Percentiles rank a stretch among this genome's conserved stretches.
Evolutionary conservation across 495 filamentous ascomycete genomes (phyloP).

Genomic region (Bathelium albidoporum): DNA sequence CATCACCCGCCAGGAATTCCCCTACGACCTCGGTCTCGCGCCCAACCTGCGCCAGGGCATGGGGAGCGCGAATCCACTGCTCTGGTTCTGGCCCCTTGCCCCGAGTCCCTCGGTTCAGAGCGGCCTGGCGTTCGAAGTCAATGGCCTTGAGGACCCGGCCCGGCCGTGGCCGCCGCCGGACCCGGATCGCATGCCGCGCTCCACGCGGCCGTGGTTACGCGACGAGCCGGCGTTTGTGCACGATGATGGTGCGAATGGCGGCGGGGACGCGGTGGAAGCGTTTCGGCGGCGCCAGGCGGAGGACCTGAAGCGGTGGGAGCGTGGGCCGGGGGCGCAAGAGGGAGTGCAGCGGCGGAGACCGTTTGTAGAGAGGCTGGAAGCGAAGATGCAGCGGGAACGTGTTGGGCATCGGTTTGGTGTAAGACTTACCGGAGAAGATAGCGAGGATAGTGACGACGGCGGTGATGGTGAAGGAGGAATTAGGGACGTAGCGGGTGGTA

Average conservation of each 20-base stretch:
- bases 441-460: background rate
- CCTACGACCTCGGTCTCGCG: slow-evolving; percentile 86
- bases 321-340: too few species aligned
- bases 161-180: slow-evolving; percentile 80
- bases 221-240: slow-evolving; percentile 27
- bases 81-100: slow-evolving; percentile 59
- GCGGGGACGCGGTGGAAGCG: slow-evolving; percentile 44
- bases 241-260: slow-evolving; percentile 31
- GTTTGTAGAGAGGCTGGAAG: slow-evolving; percentile 38
- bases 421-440: too few species aligned
- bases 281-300: slow-evolving; percentile 48
- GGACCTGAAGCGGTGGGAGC: slow-evolving; percentile 39
- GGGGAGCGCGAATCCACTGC: slow-evolving; percentile 46
- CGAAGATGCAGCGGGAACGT: background rate
- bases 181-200: slow-evolving; percentile 63
- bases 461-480: slow-evolving; percentile 26
- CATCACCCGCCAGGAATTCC: slow-evolving; percentile 66
- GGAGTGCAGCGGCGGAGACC: slow-evolving; percentile 38
- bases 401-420: too few species aligned
- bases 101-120: slow-evolving; percentile 41
- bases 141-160: slow-evolving; percentile 66
- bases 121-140: slow-evolving; percentile 65
- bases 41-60: slow-evolving; percentile 65
- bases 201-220: slow-evolving; percentile 23
- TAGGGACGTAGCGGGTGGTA: slow-evolving; percentile 21